Base-by-base conservation (phyloP, 805 yeast genomes). In the Kodamaea kaohsiungensis region DNA sequence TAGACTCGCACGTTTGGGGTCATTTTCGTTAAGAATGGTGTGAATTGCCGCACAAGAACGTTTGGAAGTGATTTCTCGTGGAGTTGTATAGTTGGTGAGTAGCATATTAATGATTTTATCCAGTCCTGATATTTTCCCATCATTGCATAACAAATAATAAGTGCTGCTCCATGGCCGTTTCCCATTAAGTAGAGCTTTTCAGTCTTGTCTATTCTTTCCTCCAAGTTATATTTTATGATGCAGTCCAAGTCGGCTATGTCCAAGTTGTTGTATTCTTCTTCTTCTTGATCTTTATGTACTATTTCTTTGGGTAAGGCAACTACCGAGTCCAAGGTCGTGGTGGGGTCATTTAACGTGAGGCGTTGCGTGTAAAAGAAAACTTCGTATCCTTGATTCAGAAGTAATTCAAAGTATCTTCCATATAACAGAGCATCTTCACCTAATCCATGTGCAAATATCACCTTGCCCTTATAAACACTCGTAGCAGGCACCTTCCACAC, bases 111-210 rank as follows among this genome's bases (percentile, higher is more conserved):
- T 30, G 43, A 39, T 18, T 51, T 51, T 18, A 46, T 39, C 49
- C 49, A 46, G 27, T 51, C 53, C 25, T 51, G 53, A 49, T 51
- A 51, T 25, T 45, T 45, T 8, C 53, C 53, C 53, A 51, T 51
- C 49, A 46, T 51, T 15, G 49, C 49, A 18, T 46, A 51, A 42
- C 53, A 51, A 2, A 51, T 38, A 8, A 51, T 46, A 6, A 51
- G 46, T 15, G 49, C 43, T n/a, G 53, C 40, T 1, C 53, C 53
- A 12, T 33, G 46, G 3, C 53, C 49, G n/a, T 46, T 51, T 13
- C 53, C 49, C 53, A 51, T 51, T 10, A 51, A 30, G 19, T 46
- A 51, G 27, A 51, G 46, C 53, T 46, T 51, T 16, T 51, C 53
- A 4, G 46, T 38, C 46, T 46, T 51, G 50, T 51, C 42, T 17